These are phyloP conservation scores for Pogostemon cablin DNA, from an alignment of 257 asterid genomes.

Conservation along the genomic window DNA sequence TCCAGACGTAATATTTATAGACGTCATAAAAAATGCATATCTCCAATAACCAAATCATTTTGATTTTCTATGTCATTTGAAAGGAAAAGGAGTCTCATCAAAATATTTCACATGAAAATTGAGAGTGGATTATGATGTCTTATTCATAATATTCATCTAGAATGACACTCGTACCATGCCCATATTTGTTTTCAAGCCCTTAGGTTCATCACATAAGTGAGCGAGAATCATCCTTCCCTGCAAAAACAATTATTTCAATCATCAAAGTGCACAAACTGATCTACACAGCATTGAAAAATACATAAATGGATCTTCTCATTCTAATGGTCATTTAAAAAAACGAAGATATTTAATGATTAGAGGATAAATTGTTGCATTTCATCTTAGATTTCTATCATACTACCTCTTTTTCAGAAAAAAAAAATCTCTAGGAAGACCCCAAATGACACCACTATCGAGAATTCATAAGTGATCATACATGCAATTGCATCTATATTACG, in stretches of 20 bases:
- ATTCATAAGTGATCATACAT: too few relatives aligned
- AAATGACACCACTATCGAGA: too few relatives aligned
- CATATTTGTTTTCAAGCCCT: conserved; percentile 98
- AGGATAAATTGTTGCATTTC: too few relatives aligned
- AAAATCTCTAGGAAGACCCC: not conserved
- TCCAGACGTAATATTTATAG: not conserved
- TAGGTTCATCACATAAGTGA: conserved; percentile 97
- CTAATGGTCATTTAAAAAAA: too few relatives aligned
- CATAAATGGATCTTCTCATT: too few relatives aligned
- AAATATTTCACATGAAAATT: not conserved
- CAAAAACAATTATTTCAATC: conserved; percentile 35
- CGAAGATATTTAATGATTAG: too few relatives aligned
- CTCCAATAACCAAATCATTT: conserved; percentile 12
- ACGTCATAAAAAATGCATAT: conserved; percentile 7
- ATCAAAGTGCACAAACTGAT: not conserved
- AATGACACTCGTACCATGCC: conserved; percentile 70
- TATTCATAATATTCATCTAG: not conserved
- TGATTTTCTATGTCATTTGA: conserved; percentile 2
- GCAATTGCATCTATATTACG: too few relatives aligned
- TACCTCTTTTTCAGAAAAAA: not conserved
- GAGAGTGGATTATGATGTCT: not conserved
- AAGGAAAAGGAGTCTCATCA: not conserved
- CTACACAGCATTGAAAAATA: too few relatives aligned
- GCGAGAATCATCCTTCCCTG: conserved; percentile 99
- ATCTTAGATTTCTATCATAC: not conserved